phyloP scores from a whole-genome alignment of 345 rosid species.

The Linum lewisii region DNA sequence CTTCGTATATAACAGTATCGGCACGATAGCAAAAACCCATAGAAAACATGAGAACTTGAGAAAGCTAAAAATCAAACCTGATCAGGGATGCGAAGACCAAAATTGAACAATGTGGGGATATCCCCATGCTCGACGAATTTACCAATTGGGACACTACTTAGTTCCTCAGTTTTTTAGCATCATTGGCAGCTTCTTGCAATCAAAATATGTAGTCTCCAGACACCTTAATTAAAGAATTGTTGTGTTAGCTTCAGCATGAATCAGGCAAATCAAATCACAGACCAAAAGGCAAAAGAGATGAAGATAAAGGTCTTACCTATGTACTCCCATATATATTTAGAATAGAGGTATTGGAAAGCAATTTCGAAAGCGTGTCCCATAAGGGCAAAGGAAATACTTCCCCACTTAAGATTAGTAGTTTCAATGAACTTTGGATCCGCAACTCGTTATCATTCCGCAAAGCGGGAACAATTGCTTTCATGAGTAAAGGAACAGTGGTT shows the following conservation, averaged over 20 bases:
- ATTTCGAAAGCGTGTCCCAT: slow-evolving; percentile 56
- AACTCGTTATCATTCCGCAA: slow-evolving; percentile 34
- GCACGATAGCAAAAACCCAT: no score
- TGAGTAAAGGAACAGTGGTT: slow-evolving; percentile 71
- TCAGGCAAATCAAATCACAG: no score
- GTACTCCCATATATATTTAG: slow-evolving; percentile 92
- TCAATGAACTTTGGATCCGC: slow-evolving; percentile 42
- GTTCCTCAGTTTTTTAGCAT: slow-evolving; percentile 49
- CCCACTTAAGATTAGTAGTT: slow-evolving; percentile 75
- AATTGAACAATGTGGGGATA: no score
- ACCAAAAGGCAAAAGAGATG: no score
- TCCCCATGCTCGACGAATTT: no score
- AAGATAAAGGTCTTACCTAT: slow-evolving; percentile 46
- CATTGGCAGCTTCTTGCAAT: slow-evolving; percentile 67
- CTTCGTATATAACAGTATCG: no score
- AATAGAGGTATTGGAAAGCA: slow-evolving; percentile 58
- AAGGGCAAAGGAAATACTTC: slow-evolving; percentile 69
- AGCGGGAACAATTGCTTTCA: slow-evolving; percentile 62
- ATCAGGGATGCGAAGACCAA: no score
- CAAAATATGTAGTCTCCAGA: slow-evolving; percentile 87
- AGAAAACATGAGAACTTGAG: no score
- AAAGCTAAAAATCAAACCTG: no score
- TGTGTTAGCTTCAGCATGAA: slow-evolving; percentile 7
- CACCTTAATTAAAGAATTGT: slow-evolving; percentile 45
- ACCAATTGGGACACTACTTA: slow-evolving; percentile 86